phyloP scores from a whole-genome alignment of 2,329 filamentous ascomycete genomes.

The Cytospora piceae region DNA sequence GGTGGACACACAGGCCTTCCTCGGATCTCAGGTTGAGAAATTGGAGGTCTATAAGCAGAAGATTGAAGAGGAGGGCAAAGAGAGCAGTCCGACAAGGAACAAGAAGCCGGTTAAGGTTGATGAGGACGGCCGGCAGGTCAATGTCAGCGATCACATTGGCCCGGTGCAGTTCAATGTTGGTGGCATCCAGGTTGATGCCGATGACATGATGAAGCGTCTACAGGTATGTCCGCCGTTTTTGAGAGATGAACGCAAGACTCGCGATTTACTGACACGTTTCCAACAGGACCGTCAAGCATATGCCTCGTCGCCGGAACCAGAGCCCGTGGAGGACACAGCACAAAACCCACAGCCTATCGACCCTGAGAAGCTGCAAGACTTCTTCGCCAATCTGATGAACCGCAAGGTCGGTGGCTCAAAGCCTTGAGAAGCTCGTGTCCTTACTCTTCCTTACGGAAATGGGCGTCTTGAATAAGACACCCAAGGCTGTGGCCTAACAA shows the following conservation, averaged over 20 bases:
- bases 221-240: conserved; percentile 61
- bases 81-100: conserved; percentile 53
- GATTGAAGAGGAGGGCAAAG: conserved; percentile 51
- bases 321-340: conserved; percentile 41
- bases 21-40: conserved; percentile 73
- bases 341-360: conserved; percentile 47
- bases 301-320: conserved; percentile 49
- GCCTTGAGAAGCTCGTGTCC: background rate
- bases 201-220: conserved; percentile 86
- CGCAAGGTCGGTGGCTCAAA: conserved; percentile 43
- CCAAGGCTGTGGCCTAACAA: background rate
- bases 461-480: background rate
- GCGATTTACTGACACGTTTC: conserved; percentile 29
- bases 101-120: conserved; percentile 46
- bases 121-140: conserved; percentile 42
- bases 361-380: conserved; percentile 61
- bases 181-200: conserved; percentile 92
- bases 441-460: background rate
- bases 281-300: conserved; percentile 61
- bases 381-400: conserved; percentile 65
- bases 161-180: conserved; percentile 98
- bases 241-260: background rate
- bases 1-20: conserved; percentile 77
- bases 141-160: conserved; percentile 79
- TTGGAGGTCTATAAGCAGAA: conserved; percentile 69